Conservation (phyloP, 495 filamentous ascomycete species). For the Xanthoparmelia taractica region DNA sequence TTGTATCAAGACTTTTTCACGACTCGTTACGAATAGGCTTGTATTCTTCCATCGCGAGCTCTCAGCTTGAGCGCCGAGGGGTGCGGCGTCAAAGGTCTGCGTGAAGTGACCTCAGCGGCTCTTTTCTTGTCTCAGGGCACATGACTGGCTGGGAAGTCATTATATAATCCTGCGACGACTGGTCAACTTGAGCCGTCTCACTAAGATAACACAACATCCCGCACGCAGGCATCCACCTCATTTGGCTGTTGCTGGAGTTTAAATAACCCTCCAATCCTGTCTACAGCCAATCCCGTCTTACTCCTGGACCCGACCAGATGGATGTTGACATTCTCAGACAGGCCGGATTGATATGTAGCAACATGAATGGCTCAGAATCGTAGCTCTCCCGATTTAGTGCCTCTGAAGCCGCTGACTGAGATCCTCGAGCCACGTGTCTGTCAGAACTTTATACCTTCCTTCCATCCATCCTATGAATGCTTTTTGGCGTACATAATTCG, state of each 20-base stretch:
- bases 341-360: not conserved
- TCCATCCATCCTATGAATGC: conserved; percentile 13
- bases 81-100: conserved; percentile 21
- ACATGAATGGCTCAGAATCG: not conserved
- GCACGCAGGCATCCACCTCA: not conserved
- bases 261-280: not conserved
- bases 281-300: not conserved
- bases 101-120: conserved; percentile 20
- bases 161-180: conserved; percentile 14
- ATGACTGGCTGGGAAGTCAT: conserved; percentile 14
- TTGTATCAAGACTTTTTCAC: conserved; percentile 6
- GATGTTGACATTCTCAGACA: not conserved
- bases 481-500: not conserved
- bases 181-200: conserved; percentile 7
- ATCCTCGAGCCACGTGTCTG: conserved; percentile 14
- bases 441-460: not conserved
- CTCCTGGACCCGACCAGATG: conserved; percentile 1
- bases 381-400: not conserved
- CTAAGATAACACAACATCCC: not conserved
- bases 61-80: not conserved
- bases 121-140: not conserved
- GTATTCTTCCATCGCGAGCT: conserved; percentile 8
- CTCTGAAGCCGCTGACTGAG: conserved; percentile 11
- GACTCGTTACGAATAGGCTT: conserved; percentile 10
- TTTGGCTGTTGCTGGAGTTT: conserved; percentile 11